phyloP scores from a whole-genome alignment of 176 grass and related monocot species.

The Chloris gayana region DNA sequence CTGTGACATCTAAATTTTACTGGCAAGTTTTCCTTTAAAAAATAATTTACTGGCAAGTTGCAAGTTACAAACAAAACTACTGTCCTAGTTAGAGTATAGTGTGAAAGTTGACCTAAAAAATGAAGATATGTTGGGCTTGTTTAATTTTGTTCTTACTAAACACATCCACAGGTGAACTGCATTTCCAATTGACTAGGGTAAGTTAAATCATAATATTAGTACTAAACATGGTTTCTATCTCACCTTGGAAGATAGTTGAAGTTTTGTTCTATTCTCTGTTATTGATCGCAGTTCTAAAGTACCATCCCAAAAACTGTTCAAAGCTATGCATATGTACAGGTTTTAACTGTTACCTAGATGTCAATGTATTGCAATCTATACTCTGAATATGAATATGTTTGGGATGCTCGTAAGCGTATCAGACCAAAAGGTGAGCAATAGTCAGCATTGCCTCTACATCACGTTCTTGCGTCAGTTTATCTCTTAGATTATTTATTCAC shows the following conservation, averaged over 20 bases:
- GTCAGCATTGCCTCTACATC: slow-evolving; percentile 34
- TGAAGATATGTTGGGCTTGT: background rate
- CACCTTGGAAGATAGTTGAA: background rate
- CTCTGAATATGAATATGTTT: background rate
- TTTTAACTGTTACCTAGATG: background rate
- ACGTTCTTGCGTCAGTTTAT: slow-evolving; percentile 24
- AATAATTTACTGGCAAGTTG: slow-evolving; percentile 20
- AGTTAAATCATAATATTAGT: background rate
- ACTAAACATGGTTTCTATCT: background rate
- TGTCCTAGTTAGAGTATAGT: background rate
- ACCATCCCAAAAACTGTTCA: background rate
- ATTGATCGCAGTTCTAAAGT: background rate
- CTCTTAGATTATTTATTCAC: slow-evolving; percentile 4
- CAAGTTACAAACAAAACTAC: slow-evolving; percentile 7
- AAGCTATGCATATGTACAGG: background rate
- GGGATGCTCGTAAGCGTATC: background rate
- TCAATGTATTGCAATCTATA: background rate
- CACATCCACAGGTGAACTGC: background rate
- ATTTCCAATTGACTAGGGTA: background rate
- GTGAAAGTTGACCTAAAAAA: background rate
- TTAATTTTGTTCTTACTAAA: background rate
- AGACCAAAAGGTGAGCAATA: background rate
- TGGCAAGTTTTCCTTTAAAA: slow-evolving; percentile 7
- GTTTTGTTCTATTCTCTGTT: background rate
- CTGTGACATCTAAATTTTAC: slow-evolving; percentile 2